Evolutionary conservation across 2,329 filamentous ascomycete species (phyloP), one percentile per base, ranked within the genome.

Genomic region (Penicillium sp.): DNA sequence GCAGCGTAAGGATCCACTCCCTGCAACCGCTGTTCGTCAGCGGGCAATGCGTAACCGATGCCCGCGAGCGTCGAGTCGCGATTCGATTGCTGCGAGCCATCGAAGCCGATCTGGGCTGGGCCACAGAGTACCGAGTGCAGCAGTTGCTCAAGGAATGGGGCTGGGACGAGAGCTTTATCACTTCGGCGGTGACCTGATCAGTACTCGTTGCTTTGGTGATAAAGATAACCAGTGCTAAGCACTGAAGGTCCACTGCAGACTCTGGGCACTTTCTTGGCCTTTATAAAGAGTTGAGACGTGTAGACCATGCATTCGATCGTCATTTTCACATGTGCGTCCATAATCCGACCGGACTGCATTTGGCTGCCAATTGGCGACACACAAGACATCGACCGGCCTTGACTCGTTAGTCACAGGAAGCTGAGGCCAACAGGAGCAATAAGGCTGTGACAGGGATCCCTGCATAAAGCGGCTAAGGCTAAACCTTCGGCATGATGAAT

Each of bases 31-130:
- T 85, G 8, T 84, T 81, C 62, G 78, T 82, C 14, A 80, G 79
- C 20, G 81, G 81, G 0, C 77, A 82, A 58, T 82, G 80, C 58
- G 67, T 84, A 26, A 77, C 73, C 7, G 73, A 79, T 44, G 63
- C 69, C 23, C 68, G 67, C 9, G 81, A 83, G 63, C 76, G 80
- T 13, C 66, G 74, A 28, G 70, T 77, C 1, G 73, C 84, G 8
- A 56, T 85, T 29, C 69, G 74, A 10, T 60, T 85, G 29, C 64
- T 86, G 16, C 69, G 73, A 22, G 78, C 75, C 9, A 77, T 85
- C 23, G 81, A 85, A 62, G 67, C 65, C n/a, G 82, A 85, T 56
- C 73, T 82, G 27, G 82, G 81, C 2, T 84, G 80, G 75, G 78
- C 79, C 2, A 84, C 81, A 39, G 73, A 80, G 55, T 82, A 84